These are phyloP conservation scores for Pichia thaimueangensis DNA, from an alignment of 805 yeast genomes.

Conservation along the genomic window DNA sequence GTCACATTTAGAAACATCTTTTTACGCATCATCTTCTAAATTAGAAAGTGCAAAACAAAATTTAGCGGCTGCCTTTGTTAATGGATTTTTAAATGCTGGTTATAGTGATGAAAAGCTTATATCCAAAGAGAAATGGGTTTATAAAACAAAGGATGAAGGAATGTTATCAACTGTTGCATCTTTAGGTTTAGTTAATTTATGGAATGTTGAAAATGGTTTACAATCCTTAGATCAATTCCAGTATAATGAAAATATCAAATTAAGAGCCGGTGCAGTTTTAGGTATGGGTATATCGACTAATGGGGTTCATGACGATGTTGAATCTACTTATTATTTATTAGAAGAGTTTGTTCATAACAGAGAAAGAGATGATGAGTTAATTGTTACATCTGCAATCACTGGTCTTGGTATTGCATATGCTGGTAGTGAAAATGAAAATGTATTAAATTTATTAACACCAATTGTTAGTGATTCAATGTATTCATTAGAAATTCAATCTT, in stretches of 20 bases:
- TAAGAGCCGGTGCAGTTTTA: constrained; percentile 92
- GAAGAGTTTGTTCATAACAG: constrained; percentile 55
- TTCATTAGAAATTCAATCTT: constrained; percentile 70
- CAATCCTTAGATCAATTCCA: constrained; percentile 85
- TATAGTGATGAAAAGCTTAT: constrained; percentile 80
- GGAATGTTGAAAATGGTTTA: constrained; percentile 87
- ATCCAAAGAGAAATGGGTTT: constrained; percentile 75
- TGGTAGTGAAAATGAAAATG: constrained; percentile 84
- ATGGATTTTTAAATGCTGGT: constrained; percentile 86
- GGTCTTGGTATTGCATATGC: constrained; percentile 95
- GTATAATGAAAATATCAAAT: constrained; percentile 76
- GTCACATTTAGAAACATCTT: constrained; percentile 71
- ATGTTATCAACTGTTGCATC: constrained; percentile 90
- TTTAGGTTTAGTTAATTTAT: constrained; percentile 80
- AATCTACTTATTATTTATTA: constrained; percentile 79
- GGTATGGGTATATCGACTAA: constrained; percentile 92
- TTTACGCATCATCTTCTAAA: constrained; percentile 47
- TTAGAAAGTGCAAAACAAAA: constrained; percentile 93
- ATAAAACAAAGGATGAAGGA: constrained; percentile 85
- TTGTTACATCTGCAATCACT: constrained; percentile 75
- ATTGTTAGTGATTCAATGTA: constrained; percentile 70
- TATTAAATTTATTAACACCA: constrained; percentile 71
- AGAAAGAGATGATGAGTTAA: constrained; percentile 49
- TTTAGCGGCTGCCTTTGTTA: constrained; percentile 90
- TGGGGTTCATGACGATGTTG: constrained; percentile 93